These are phyloP conservation scores for Penicillium sp. DNA, from an alignment of 2,329 filamentous ascomycete species.

Conservation along the genomic window DNA sequence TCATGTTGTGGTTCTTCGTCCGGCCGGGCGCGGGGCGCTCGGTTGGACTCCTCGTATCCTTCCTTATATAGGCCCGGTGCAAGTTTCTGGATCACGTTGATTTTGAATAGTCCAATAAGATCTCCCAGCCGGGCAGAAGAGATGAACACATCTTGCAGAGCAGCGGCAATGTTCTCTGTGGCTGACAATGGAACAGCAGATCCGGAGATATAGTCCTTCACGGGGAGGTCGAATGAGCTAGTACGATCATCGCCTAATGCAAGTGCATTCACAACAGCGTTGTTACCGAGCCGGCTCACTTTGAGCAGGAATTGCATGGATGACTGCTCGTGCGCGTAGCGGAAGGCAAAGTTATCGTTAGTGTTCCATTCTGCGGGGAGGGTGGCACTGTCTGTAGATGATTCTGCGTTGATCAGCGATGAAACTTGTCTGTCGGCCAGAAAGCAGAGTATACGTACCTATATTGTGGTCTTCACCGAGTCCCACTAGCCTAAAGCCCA, in stretches of 20 bases:
- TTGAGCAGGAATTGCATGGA: conserved; percentile 83
- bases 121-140: conserved; percentile 71
- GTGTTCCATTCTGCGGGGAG: conserved; percentile 82
- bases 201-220: conserved; percentile 74
- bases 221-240: conserved; percentile 72
- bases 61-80: conserved; percentile 76
- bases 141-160: conserved; percentile 69
- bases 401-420: conserved; percentile 24
- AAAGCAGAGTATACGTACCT: conserved; percentile 49
- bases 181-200: conserved; percentile 60
- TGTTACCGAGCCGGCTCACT: conserved; percentile 78
- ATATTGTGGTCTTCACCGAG: conserved; percentile 81
- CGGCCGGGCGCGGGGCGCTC: conserved; percentile 43
- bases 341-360: conserved; percentile 73
- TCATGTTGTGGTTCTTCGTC: conserved; percentile 48
- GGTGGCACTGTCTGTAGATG: conserved; percentile 38
- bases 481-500: conserved; percentile 80
- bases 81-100: conserved; percentile 81
- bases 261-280: conserved; percentile 81
- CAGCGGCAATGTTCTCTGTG: conserved; percentile 32
- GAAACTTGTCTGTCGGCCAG: not conserved
- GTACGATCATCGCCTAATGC: conserved; percentile 81
- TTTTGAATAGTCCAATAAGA: conserved; percentile 72
- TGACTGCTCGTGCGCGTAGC: conserved; percentile 84
- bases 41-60: conserved; percentile 69